Base-by-base conservation (phyloP, 2,329 filamentous ascomycete genomes). In the Geosmithia morbida region DNA sequence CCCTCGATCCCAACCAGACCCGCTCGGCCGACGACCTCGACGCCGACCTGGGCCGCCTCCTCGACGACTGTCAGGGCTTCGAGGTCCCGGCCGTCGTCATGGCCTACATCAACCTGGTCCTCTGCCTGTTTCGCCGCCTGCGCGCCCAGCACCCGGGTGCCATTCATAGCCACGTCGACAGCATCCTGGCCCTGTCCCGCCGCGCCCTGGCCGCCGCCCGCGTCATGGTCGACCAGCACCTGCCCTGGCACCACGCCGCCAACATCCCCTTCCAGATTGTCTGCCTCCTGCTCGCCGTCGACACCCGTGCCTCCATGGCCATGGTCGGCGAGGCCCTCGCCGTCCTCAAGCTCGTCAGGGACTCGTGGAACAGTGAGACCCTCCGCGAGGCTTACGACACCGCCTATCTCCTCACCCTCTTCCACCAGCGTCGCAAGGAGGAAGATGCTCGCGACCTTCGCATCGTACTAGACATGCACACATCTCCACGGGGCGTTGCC, bases 251-350 rank as follows among this genome's bases (percentile, higher is more conserved):
- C 52, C 75, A 79, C 49, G 68, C 75, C 43, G 73, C 72, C 26
- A 78, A 79, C 45, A 71, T 79, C 0, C 75, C 75, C 0, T 79
- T 79, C 50, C 75, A 79, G 47, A 67, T 75, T 0, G 65, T 79
- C 29, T 78, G 75, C 49, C 64, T 74, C 0, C 59, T 78, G 5
- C 61, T 79, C 2, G 72, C 71, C 0, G 73, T 79, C 45, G 75
- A 79, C 46, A 75, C 64, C 0, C 63, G 64, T 0, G 62, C 71
- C 1, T 71, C 71, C 0, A 59, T 77, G 0, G 60, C 62, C 0
- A 61, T 72, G 48, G 63, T 79, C 5, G 60, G 61, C 2, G 68
- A 73, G 19, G 74, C 73, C 0, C 72, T 79, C 69, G 61, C 59
- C 47, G 68, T 66, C 2, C 58, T 75, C 1, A 58, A 60, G 18